A percentile compares a stretch with the other conserved stretches of the same genome.
phyloP scores from a whole-genome alignment of 1,139 yeast species.

The Nakaseomyces sp. region DNA sequence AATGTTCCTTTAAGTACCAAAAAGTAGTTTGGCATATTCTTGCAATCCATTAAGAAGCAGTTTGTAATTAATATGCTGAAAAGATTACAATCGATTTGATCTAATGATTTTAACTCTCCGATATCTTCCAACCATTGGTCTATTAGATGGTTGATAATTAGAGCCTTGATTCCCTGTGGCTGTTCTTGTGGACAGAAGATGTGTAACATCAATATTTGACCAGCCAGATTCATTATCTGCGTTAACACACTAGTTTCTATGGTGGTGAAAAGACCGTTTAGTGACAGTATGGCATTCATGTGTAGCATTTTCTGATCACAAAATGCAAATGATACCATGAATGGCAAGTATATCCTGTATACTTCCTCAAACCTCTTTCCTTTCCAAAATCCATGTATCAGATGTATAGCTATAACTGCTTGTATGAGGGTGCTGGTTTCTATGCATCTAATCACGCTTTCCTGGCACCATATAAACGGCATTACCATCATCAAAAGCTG shows the following conservation, averaged over 20 bases:
- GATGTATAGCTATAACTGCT: background rate
- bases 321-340: slow-evolving; percentile 20
- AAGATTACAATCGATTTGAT: slow-evolving; percentile 32
- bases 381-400: background rate
- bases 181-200: background rate
- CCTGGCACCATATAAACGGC: background rate
- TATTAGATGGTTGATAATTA: slow-evolving; percentile 19
- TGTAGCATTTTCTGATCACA: slow-evolving; percentile 12
- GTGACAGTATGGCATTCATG: slow-evolving; percentile 18
- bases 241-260: slow-evolving; percentile 11
- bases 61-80: slow-evolving; percentile 33
- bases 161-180: background rate
- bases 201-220: background rate
- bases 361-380: background rate
- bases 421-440: background rate
- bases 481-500: background rate
- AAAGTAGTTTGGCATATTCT: slow-evolving; percentile 15
- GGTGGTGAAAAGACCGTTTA: slow-evolving; percentile 14
- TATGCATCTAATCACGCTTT: background rate
- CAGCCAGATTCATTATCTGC: slow-evolving; percentile 10
- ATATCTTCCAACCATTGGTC: slow-evolving; percentile 23
- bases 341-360: slow-evolving; percentile 24
- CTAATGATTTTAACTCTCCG: slow-evolving; percentile 32
- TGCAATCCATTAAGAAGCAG: slow-evolving; percentile 21
- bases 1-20: slow-evolving; percentile 30